A percentile compares a stretch with the other conserved stretches of the same genome.
Conservation (phyloP, 495 filamentous ascomycete genomes). For the Neurospora hispaniola region DNA sequence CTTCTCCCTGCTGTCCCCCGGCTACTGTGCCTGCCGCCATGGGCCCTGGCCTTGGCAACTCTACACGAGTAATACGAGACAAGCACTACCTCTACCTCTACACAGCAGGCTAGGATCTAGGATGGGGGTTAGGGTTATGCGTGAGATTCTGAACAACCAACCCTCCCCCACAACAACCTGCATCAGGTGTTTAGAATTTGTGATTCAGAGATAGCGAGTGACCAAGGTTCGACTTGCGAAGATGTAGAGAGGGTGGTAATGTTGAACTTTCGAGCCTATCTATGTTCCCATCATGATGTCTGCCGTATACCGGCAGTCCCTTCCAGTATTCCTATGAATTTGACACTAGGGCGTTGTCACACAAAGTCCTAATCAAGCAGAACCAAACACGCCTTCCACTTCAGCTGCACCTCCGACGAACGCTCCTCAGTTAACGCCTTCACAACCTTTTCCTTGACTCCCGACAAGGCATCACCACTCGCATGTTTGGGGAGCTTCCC, state of each 20-base stretch:
- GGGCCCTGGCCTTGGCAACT: no score
- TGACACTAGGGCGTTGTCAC: not conserved
- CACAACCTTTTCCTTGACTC: conserved; percentile 12
- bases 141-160: not conserved
- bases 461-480: not conserved
- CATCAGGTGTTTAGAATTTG: not conserved
- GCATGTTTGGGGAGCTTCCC: conserved; percentile 3
- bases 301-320: not conserved
- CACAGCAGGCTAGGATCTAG: no score
- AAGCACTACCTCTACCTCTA: no score
- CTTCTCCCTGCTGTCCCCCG: not conserved
- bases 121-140: not conserved
- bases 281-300: not conserved
- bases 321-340: not conserved
- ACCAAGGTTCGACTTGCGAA: not conserved
- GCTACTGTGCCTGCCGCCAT: not conserved
- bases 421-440: conserved; percentile 27
- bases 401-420: conserved; percentile 33
- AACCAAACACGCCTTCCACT: conserved; percentile 17
- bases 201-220: not conserved
- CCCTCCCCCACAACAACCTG: not conserved
- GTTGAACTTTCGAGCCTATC: not conserved
- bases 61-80: no score
- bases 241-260: not conserved
- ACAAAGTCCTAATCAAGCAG: conserved; percentile 3